Evolutionary conservation across 2,329 filamentous ascomycete genomes (phyloP).

Genomic region (Fusarium pseudocircinatum): DNA sequence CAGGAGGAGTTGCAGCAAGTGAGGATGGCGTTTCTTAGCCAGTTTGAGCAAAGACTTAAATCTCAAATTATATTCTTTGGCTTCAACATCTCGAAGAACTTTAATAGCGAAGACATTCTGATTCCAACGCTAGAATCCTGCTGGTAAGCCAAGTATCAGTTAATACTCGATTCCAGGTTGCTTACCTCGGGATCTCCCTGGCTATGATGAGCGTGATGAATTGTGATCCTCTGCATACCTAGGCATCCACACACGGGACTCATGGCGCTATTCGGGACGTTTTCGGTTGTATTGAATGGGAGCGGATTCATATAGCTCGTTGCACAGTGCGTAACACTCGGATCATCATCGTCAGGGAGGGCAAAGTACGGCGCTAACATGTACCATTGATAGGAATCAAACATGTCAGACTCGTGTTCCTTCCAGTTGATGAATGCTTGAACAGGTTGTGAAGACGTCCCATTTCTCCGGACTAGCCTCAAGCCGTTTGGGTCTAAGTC

Average conservation of each 20-base stretch:
- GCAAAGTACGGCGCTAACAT: not conserved
- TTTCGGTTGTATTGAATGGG: not conserved
- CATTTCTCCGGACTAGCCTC: not conserved
- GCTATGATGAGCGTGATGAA: not conserved
- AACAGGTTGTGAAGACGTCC: not conserved
- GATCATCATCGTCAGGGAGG: not conserved
- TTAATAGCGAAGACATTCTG: not conserved
- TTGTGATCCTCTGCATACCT: not conserved
- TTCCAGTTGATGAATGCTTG: not conserved
- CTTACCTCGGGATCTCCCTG: not conserved
- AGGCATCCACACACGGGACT: not conserved
- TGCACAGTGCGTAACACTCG: accelerated
- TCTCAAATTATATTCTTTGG: not conserved
- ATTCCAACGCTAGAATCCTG: not conserved
- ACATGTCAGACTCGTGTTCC: not conserved
- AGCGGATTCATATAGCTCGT: not conserved
- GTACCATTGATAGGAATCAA: not conserved
- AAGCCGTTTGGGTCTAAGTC: accelerated
- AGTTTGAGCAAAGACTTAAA: accelerated
- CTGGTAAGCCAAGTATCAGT: not conserved
- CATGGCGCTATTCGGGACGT: not conserved
- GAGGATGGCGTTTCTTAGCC: not conserved
- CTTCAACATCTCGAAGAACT: not conserved
- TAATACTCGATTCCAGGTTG: accelerated
- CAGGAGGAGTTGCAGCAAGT: not conserved